phyloP scores from a whole-genome alignment of 2,329 filamentous ascomycete species.

The Sordariomycetes sp. region DNA sequence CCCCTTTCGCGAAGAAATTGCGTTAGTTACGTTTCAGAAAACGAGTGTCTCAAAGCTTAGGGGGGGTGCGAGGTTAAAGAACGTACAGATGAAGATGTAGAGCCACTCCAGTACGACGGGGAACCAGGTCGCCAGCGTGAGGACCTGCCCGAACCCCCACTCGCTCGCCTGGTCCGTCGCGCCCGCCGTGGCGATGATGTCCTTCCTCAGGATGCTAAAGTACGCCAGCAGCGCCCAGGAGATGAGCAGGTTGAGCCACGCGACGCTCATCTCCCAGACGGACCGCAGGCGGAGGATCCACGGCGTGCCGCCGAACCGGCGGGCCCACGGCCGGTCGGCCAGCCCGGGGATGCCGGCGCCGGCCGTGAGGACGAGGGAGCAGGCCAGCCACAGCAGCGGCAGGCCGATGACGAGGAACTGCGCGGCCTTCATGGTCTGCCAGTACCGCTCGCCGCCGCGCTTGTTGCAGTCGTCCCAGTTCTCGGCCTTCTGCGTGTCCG shows the following conservation, averaged over 20 bases:
- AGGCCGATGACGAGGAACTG: neutral
- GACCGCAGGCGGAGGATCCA: no score
- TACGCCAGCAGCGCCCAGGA: neutral
- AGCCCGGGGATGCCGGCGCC: neutral
- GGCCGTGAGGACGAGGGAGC: neutral
- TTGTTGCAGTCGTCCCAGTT: neutral
- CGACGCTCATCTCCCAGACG: neutral
- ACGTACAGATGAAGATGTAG: neutral
- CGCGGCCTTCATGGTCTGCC: neutral
- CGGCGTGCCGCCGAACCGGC: no score
- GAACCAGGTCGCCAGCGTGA: neutral
- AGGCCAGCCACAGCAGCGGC: neutral
- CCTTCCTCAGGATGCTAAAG: neutral
- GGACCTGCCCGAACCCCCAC: neutral
- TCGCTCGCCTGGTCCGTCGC: neutral
- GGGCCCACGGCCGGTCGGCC: neutral
- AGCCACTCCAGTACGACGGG: neutral
- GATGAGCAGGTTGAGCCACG: neutral
- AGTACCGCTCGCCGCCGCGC: neutral
- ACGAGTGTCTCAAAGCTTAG: neutral
- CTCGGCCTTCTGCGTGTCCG: neutral
- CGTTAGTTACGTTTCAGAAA: neutral
- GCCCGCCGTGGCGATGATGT: neutral
- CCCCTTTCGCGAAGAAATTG: neutral
- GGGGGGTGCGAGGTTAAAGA: neutral